Evolutionary conservation across 75 land plant species (phyloP).

Genomic region (Ceratopteris richardii): DNA sequence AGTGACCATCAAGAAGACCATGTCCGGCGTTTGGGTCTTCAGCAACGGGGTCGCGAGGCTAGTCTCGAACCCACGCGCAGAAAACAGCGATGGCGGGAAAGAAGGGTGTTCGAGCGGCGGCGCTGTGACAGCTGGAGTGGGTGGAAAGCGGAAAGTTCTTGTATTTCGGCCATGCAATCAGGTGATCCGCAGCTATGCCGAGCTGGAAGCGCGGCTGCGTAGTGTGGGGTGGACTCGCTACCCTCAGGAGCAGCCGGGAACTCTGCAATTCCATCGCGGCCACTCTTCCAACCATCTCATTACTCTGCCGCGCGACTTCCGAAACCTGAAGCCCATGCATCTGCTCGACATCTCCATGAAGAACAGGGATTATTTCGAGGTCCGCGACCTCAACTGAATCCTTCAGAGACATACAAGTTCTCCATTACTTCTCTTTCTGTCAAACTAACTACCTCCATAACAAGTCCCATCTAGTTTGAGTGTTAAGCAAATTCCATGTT

Average conservation of each 20-base stretch:
- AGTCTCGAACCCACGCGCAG: slow-evolving; percentile 19
- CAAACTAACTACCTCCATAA: no score
- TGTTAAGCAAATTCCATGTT: no score
- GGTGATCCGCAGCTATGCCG: slow-evolving; percentile 17
- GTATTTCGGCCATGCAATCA: slow-evolving; percentile 19
- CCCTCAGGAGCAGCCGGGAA: slow-evolving; percentile 9
- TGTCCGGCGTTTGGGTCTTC: slow-evolving; percentile 36
- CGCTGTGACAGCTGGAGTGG: not conserved
- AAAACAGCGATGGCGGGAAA: slow-evolving; percentile 6
- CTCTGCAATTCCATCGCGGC: slow-evolving; percentile 27
- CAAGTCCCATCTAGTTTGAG: no score
- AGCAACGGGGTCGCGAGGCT: slow-evolving; percentile 26
- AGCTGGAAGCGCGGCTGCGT: slow-evolving; percentile 20
- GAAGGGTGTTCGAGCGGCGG: slow-evolving; percentile 3
- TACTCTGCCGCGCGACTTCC: slow-evolving; percentile 23
- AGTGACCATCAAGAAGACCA: not conserved
- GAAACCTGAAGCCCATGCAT: slow-evolving; percentile 26
- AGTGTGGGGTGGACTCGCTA: slow-evolving; percentile 24
- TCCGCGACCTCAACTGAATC: slow-evolving; percentile 12
- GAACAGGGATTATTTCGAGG: slow-evolving; percentile 19
- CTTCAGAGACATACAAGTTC: no score
- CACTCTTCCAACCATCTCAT: slow-evolving; percentile 20
- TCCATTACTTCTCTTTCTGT: no score
- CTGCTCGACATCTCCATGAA: slow-evolving; percentile 33
- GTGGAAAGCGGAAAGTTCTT: slow-evolving; percentile 15